Evolutionary conservation across 768 basidiomycete species (phyloP).

Genomic region (Tulasnella sp.): DNA sequence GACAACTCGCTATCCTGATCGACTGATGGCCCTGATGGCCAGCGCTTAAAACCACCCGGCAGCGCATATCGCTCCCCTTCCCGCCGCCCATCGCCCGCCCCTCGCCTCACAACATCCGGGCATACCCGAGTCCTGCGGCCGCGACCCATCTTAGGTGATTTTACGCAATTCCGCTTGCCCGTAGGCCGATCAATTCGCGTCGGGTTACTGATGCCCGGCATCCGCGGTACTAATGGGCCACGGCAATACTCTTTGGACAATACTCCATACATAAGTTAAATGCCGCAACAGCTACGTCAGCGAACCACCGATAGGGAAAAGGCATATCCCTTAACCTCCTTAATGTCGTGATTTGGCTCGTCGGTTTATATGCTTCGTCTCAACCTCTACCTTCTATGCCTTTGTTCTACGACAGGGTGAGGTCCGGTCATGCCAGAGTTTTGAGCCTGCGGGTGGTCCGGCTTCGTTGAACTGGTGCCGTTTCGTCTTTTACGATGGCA

Average conservation of each 20-base stretch:
- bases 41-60: not conserved
- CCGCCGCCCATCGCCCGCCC: not conserved
- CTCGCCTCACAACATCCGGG: not conserved
- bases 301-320: not conserved
- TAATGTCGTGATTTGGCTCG: not conserved
- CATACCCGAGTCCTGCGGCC: not conserved
- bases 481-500: not conserved
- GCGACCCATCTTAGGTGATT: not conserved
- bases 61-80: not conserved
- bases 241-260: not conserved
- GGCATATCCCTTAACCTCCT: not conserved
- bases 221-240: not conserved
- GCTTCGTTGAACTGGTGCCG: not conserved
- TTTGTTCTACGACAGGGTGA: not conserved
- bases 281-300: not conserved
- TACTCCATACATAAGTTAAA: not conserved
- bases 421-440: not conserved
- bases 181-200: not conserved
- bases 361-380: not conserved
- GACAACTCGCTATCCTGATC: too few relatives aligned
- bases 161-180: not conserved
- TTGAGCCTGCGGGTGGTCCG: not conserved
- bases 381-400: not conserved
- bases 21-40: not conserved
- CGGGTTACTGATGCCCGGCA: not conserved